Conservation (phyloP, 2,329 filamentous ascomycete species). For the Aspergillus pseudoviridinutans region DNA sequence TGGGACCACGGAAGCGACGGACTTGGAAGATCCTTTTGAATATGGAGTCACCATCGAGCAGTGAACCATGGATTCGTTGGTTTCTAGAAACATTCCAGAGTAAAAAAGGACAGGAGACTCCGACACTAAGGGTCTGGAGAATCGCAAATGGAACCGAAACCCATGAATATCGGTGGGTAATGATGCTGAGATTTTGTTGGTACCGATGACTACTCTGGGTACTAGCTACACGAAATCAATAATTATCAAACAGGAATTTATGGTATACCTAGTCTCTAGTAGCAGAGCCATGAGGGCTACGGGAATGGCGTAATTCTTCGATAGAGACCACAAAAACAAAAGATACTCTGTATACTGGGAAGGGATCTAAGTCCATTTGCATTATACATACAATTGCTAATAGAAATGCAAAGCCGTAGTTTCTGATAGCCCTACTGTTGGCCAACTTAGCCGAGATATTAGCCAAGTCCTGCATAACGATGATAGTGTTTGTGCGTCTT, state of each 20-base stretch:
- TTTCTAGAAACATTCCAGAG: background rate
- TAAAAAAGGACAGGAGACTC: background rate
- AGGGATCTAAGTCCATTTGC: background rate
- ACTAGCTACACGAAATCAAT: no score
- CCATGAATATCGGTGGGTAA: background rate
- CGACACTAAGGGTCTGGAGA: background rate
- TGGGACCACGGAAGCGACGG: background rate
- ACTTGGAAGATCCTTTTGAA: background rate
- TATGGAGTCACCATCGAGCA: background rate
- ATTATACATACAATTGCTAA: background rate
- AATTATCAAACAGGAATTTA: background rate
- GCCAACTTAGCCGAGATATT: background rate
- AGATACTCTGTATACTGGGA: background rate
- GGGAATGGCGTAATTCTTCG: background rate
- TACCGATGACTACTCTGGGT: background rate
- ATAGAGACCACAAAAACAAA: background rate
- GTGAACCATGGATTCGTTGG: background rate
- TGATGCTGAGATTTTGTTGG: background rate
- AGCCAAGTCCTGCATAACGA: background rate
- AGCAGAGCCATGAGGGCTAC: background rate
- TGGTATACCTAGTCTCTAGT: background rate
- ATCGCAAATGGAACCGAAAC: background rate
- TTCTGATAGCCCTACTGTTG: background rate
- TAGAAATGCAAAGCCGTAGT: background rate
- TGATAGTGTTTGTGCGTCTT: background rate